These are phyloP conservation scores for Saccharomycopsis synnaedendra DNA, from an alignment of 805 yeast genomes.

Conservation along the genomic window DNA sequence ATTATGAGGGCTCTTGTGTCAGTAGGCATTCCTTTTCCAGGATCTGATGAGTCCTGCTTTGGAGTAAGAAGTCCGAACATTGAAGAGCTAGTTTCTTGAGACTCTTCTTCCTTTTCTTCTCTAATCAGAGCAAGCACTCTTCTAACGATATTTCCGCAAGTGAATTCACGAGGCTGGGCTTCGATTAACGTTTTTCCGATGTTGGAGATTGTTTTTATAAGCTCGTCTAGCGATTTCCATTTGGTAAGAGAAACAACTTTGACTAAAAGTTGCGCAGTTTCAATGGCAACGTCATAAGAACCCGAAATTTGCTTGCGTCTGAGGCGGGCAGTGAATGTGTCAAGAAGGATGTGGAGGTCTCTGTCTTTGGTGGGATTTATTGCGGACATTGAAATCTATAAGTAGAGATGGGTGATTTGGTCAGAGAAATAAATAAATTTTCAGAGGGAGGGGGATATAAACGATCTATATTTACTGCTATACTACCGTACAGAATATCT, in stretches of 20 bases:
- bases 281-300: conserved; percentile 72
- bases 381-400: conserved; percentile 5
- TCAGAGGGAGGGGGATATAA: no score
- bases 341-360: conserved; percentile 30
- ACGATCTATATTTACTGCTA: no score
- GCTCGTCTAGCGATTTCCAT: conserved; percentile 70
- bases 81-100: conserved; percentile 31
- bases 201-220: conserved; percentile 58
- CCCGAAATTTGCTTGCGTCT: conserved; percentile 81
- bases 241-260: conserved; percentile 82
- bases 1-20: conserved; percentile 80
- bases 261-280: conserved; percentile 77
- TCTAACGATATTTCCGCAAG: conserved; percentile 84
- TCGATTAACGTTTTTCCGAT: conserved; percentile 60
- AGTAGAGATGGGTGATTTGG: neutral
- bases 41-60: conserved; percentile 15
- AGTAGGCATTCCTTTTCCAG: conserved; percentile 17
- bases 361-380: conserved; percentile 16
- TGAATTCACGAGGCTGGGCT: conserved; percentile 84
- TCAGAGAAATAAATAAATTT: no score
- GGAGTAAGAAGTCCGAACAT: conserved; percentile 74
- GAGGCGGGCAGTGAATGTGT: conserved; percentile 30
- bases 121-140: conserved; percentile 78
- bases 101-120: conserved; percentile 63
- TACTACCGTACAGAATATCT: no score